Evolutionary conservation across 371 early-diverging fungal species (phyloP).

Genomic region (Entomophthora muscae): DNA sequence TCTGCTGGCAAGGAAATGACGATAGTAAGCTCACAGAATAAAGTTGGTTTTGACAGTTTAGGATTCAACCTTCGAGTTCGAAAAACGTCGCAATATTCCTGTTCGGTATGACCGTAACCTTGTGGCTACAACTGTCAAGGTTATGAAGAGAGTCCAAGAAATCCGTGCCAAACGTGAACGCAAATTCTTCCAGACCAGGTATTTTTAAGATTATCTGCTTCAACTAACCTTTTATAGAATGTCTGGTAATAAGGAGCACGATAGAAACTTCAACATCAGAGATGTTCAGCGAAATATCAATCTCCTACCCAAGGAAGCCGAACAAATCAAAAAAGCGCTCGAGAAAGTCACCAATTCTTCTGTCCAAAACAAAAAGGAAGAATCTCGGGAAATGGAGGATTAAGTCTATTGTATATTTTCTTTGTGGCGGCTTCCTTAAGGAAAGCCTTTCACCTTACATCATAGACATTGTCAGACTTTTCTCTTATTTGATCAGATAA

Average conservation of each 20-base stretch:
- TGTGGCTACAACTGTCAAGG: constrained; percentile 86
- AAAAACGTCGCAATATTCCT: constrained; percentile 93
- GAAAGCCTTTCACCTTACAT: no score
- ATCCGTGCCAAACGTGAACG: constrained; percentile 81
- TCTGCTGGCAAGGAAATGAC: constrained; percentile 97
- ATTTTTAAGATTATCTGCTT: background rate
- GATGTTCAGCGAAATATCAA: constrained; percentile 73
- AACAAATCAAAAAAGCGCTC: constrained; percentile 30
- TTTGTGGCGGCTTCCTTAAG: no score
- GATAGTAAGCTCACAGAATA: constrained; percentile 43
- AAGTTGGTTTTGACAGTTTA: constrained; percentile 12
- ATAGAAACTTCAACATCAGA: constrained; percentile 48
- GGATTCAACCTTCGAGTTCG: constrained; percentile 94
- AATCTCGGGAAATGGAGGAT: constrained; percentile 3
- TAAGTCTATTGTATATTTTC: background rate
- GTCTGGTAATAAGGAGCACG: constrained; percentile 59
- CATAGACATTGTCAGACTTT: no score
- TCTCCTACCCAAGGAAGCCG: constrained; percentile 46
- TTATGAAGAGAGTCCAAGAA: constrained; percentile 90
- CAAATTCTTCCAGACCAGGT: constrained; percentile 68
- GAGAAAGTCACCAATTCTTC: constrained; percentile 23
- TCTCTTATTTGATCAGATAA: no score
- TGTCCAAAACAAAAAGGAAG: background rate
- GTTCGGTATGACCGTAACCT: constrained; percentile 91
- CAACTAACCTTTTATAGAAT: constrained; percentile 20